Evolutionary conservation across 108 stramenopile species (phyloP).

Genomic region (Skeletonema marinoi): DNA sequence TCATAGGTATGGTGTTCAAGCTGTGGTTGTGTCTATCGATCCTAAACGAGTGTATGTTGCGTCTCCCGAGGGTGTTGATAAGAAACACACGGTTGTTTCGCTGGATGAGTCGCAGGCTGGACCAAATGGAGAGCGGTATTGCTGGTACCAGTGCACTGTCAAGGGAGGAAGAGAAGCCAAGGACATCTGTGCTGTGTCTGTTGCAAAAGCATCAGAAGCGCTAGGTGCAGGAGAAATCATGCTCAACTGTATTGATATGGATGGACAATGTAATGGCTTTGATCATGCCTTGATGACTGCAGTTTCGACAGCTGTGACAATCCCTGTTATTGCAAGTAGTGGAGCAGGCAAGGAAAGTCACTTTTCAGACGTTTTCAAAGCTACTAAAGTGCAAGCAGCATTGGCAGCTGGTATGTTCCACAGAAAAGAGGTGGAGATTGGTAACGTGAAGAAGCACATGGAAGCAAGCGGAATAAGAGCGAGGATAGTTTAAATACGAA

Average conservation of each 20-base stretch:
- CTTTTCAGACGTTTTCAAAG: slow-evolving; percentile 90
- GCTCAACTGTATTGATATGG: slow-evolving; percentile 99
- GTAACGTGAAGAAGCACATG: slow-evolving; percentile 88
- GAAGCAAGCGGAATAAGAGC: slow-evolving; percentile 69
- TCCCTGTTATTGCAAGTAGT: slow-evolving; percentile 98
- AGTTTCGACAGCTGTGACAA: slow-evolving; percentile 88
- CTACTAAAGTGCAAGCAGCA: slow-evolving; percentile 91
- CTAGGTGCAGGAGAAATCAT: slow-evolving; percentile 98
- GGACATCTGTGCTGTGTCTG: slow-evolving; percentile 92
- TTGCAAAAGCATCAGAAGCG: slow-evolving; percentile 81
- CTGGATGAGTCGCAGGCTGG: slow-evolving; percentile 69
- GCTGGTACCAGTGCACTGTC: slow-evolving; percentile 99
- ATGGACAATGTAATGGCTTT: slow-evolving; percentile 96
- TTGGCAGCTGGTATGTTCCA: slow-evolving; percentile 99
- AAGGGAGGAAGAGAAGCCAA: slow-evolving; percentile 94
- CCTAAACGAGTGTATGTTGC: slow-evolving; percentile 92
- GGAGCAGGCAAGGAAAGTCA: slow-evolving; percentile 94
- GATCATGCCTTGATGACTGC: slow-evolving; percentile 91
- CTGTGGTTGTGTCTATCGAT: slow-evolving; percentile 98
- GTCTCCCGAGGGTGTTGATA: slow-evolving; percentile 39
- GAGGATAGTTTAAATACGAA: slow-evolving; percentile 21
- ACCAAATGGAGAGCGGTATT: slow-evolving; percentile 83
- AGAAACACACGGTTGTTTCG: slow-evolving; percentile 67
- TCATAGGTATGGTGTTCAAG: slow-evolving; percentile 93
- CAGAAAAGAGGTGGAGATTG: slow-evolving; percentile 92